Base-by-base conservation (phyloP, 305 asterid genomes). In the Lippia alba region DNA sequence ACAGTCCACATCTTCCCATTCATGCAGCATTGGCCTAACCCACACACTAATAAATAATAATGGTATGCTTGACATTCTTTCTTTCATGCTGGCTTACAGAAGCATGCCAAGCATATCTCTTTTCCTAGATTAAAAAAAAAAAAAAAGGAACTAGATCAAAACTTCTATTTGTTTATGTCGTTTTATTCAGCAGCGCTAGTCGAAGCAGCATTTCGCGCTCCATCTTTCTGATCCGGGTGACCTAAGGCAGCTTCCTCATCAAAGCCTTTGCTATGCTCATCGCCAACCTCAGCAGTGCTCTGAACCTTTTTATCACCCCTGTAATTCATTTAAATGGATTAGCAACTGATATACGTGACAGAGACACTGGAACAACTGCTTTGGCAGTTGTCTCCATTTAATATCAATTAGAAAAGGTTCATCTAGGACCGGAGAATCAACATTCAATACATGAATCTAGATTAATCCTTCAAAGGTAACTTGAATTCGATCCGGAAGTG, bases 271-370 rank as follows among this genome's bases (percentile, higher is more conserved):
- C 80, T 83, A 56, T 66, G 86, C 73, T 65, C 80, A 2, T 82
- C 87, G 4, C 75, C 90, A 61, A 80, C 87, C 78, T 79, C 91
- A 12, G 74, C 78, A 2, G 63, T 64, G 61, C 71, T 75, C 63
- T 78, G 78, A 20, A 75, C 76, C 41, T n/a, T 79, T 67, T 85
- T 81, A 67, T 89, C 92, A 30, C 86, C 86, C 89, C 97, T 91
- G 82, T 16, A 8, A 11, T 24, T 70, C 71, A 61, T 46, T 19
- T 18, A 41, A 16, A 16, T n/a, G 30, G 30, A 24, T 24, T 24
- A 24, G 30, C 30, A 24, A 24, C 30, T 24, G 30, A 24, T 24
- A 24, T 24, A 3, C 30, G 3, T 24, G 30, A 24, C 30, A 24
- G 30, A 24, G 30, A 24, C 30, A 24, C 30, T 24, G 1, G 30